Percentiles rank a stretch among this genome's conserved stretches.
phyloP scores from a whole-genome alignment of 768 basidiomycete species.

The Dacryopinax spathularia region DNA sequence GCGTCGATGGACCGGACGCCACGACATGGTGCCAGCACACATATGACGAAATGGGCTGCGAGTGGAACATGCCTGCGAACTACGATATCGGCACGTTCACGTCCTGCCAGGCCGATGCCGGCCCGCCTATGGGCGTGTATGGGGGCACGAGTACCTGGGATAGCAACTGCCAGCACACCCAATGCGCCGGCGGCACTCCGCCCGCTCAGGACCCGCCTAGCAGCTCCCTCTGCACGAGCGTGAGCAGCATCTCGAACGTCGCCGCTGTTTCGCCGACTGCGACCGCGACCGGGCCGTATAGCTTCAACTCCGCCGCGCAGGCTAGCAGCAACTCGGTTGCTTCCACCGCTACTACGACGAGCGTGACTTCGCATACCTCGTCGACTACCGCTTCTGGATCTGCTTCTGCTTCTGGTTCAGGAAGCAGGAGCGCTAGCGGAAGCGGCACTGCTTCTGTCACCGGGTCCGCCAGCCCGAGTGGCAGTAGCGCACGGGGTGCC shows the following conservation, averaged over 20 bases:
- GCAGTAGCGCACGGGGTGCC: background rate
- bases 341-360: background rate
- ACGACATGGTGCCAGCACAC: slow-evolving; percentile 40
- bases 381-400: background rate
- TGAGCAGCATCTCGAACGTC: background rate
- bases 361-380: background rate
- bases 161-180: background rate
- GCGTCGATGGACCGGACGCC: slow-evolving; percentile 13
- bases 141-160: slow-evolving; percentile 42
- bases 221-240: background rate
- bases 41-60: slow-evolving; percentile 10
- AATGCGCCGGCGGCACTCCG: background rate
- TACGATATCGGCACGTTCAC: slow-evolving; percentile 31
- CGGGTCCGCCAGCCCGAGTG: background rate
- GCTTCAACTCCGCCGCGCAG: background rate
- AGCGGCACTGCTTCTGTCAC: too few relatives aligned
- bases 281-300: background rate
- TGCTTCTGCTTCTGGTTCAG: background rate
- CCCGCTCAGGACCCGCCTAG: background rate
- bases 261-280: background rate
- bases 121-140: slow-evolving; percentile 51
- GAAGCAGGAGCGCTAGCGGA: background rate
- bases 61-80: slow-evolving; percentile 30
- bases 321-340: slow-evolving; percentile 1
- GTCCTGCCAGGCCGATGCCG: slow-evolving; percentile 37